Evolutionary conservation across 1,284 basidiomycete genomes (phyloP).

Genomic region (Coniferiporia weirii): DNA sequence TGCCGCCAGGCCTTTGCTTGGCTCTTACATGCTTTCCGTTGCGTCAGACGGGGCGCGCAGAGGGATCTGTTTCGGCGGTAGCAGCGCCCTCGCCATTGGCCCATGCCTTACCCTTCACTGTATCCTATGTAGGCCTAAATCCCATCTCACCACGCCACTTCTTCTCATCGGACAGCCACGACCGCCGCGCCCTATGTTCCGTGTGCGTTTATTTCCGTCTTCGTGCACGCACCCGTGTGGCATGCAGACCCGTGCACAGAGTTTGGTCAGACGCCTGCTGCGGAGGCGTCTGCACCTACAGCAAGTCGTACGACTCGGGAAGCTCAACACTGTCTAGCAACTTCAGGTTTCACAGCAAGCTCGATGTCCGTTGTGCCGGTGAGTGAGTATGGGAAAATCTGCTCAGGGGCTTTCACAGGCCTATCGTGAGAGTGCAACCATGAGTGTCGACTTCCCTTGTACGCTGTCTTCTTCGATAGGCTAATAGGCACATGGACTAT

Average conservation of each 20-base stretch:
- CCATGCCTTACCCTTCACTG: conserved; percentile 1
- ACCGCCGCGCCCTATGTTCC: background rate
- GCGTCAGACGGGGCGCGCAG: background rate
- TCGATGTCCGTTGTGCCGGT: conserved; percentile 3
- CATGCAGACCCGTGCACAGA: background rate
- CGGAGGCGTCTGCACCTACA: background rate
- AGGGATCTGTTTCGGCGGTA: background rate
- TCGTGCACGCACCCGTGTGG: background rate
- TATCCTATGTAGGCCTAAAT: conserved; percentile 13
- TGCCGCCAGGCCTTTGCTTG: conserved; percentile 3
- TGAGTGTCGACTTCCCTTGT: background rate
- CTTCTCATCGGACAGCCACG: background rate
- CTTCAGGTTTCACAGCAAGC: conserved; percentile 3
- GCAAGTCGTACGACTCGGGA: conserved; percentile 1
- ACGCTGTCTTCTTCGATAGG: background rate
- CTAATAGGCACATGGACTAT: background rate
- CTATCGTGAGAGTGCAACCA: background rate
- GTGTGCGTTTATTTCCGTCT: background rate
- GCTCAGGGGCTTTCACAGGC: conserved; percentile 5
- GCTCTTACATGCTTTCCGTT: conserved; percentile 3
- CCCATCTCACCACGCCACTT: conserved; percentile 5
- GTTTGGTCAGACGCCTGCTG: background rate
- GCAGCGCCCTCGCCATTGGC: conserved; percentile 1
- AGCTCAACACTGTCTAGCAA: background rate
- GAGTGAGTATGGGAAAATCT: background rate